A percentile compares a stretch with the other conserved stretches of the same genome.
Evolutionary conservation across 345 rosid genomes (phyloP).

Genomic region (Linum usitatissimum): DNA sequence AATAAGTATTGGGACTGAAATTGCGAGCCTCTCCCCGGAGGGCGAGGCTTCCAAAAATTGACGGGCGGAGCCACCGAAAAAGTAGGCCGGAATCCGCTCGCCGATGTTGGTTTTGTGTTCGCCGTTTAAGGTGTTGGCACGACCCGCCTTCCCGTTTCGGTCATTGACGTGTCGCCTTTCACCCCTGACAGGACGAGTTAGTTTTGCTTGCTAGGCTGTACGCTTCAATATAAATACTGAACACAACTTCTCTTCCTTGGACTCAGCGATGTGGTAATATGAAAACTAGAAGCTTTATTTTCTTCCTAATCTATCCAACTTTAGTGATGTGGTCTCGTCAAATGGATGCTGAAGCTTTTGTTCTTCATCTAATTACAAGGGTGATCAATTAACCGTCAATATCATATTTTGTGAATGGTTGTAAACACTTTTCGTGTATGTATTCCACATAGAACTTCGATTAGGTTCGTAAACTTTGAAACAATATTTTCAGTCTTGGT

Average conservation of each 20-base stretch:
- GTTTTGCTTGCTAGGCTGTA: background rate
- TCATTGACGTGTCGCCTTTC: constrained; percentile 65
- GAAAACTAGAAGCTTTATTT: background rate
- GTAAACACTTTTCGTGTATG: too few relatives aligned
- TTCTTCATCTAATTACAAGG: too few relatives aligned
- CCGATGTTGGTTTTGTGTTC: constrained; percentile 21
- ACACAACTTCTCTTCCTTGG: background rate
- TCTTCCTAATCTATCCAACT: too few relatives aligned
- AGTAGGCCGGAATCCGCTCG: constrained; percentile 61
- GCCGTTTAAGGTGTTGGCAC: constrained; percentile 55
- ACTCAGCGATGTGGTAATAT: background rate
- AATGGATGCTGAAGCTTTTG: too few relatives aligned
- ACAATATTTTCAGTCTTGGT: too few relatives aligned
- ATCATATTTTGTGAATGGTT: too few relatives aligned
- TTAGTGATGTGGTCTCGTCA: background rate
- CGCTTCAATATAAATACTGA: background rate
- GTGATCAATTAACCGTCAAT: too few relatives aligned
- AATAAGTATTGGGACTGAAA: background rate
- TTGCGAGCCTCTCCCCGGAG: constrained; percentile 20
- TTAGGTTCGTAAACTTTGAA: too few relatives aligned
- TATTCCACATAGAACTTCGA: too few relatives aligned
- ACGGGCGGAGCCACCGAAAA: constrained; percentile 47
- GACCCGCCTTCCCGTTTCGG: constrained; percentile 72
- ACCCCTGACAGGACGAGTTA: constrained; percentile 67
- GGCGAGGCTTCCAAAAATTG: constrained; percentile 79